phyloP scores from a whole-genome alignment of 805 yeast species.

The Metschnikowia picachoensis region DNA sequence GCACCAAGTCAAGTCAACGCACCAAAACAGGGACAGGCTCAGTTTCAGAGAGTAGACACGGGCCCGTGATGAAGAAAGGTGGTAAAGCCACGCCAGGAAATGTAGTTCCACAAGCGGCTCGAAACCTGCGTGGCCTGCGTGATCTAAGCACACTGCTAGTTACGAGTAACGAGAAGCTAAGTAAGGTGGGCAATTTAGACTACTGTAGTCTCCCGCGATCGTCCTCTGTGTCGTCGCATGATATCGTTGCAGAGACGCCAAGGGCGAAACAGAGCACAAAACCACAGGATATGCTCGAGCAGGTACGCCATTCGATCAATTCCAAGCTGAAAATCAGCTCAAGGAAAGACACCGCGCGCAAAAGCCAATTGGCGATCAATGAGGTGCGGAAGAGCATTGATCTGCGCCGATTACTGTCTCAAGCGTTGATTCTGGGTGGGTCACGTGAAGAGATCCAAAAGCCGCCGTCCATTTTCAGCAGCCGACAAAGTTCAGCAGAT shows the following conservation, averaged over 20 bases:
- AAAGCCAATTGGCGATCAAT: slow-evolving; percentile 23
- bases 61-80: background rate
- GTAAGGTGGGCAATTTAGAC: background rate
- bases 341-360: slow-evolving; percentile 16
- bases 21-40: background rate
- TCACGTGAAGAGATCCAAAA: slow-evolving; percentile 3
- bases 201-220: slow-evolving; percentile 7
- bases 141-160: background rate
- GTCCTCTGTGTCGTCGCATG: background rate
- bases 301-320: slow-evolving; percentile 28
- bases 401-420: slow-evolving; percentile 27
- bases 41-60: background rate
- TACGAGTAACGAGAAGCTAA: background rate
- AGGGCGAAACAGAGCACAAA: slow-evolving; percentile 8
- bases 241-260: slow-evolving; percentile 4
- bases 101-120: background rate
- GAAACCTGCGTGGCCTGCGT: background rate
- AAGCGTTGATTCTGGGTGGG: background rate
- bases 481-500: background rate
- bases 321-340: slow-evolving; percentile 22
- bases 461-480: background rate
- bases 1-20: background rate
- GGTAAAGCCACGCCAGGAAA: background rate
- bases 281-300: slow-evolving; percentile 32
- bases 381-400: slow-evolving; percentile 38